Conservation (phyloP, 192 early-diverging fungal species). For the Backusella luteola region DNA sequence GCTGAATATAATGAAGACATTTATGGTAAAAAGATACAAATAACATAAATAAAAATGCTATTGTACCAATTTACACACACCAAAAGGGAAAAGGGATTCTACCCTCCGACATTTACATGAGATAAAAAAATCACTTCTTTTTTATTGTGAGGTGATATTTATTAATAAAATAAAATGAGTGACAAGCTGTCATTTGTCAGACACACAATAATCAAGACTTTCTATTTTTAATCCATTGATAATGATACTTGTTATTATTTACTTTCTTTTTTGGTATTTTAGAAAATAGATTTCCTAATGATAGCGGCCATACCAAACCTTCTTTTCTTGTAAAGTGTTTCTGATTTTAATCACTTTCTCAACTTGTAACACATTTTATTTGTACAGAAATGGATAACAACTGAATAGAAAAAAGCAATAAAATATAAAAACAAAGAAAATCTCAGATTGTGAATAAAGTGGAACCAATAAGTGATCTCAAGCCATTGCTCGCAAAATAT, state of each 20-base stretch:
- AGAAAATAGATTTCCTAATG: conserved; percentile 4
- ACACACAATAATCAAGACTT: neutral
- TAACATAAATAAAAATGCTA: neutral
- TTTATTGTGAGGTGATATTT: neutral
- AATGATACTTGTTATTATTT: neutral
- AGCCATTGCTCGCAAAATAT: neutral
- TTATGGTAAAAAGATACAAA: neutral
- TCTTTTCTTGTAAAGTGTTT: neutral
- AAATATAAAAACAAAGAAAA: conserved; percentile 1
- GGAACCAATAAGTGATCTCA: neutral
- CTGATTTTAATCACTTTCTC: conserved; percentile 2
- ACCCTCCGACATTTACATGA: neutral
- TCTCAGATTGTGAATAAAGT: neutral
- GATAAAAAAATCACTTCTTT: neutral
- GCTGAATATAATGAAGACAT: neutral
- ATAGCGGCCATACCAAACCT: neutral
- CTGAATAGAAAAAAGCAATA: neutral
- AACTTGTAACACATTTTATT: neutral
- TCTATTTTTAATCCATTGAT: neutral
- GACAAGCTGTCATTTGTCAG: conserved; percentile 10
- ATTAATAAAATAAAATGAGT: neutral
- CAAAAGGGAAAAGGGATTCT: neutral
- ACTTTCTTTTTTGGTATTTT: neutral
- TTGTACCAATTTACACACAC: neutral
- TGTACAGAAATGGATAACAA: neutral